Base-by-base conservation (phyloP, 164 flowering plant genomes). In the Vitis rotundifolia region DNA sequence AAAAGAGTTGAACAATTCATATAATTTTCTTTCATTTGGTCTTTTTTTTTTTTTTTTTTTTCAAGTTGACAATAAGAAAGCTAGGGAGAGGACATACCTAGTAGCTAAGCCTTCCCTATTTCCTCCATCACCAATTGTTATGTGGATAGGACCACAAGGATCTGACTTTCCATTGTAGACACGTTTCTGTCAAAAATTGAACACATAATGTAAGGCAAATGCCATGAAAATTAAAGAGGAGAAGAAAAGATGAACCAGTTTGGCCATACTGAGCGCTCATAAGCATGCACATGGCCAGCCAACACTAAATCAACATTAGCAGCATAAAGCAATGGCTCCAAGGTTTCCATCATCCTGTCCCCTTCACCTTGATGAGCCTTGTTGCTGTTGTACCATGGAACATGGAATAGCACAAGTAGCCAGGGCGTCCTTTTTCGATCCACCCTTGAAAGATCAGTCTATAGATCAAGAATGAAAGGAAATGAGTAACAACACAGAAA, bases 51-150 rank as follows among this genome's bases (percentile, higher is more conserved):
- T 31, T 31, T 1, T 31, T 31, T 31, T 37, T 37, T 37, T 37
- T 37, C 44, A 37, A 37, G 44, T 37, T 37, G 6, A 28, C 3
- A 59, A 59, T 3, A n/a, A 50, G 16, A 12, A 14, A 52, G 51
- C 28, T 44, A 1, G 19, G 18, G 62, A n/a, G n/a, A 71, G 66
- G 49, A 69, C 82, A 64, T 87, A 94, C 98, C 72, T 77, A 47
- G 73, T 88, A 66, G 99, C 99, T 82, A 95, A 82, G 52, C 99
- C 99, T 84, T 95, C 99, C 64, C 85, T 78, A 81, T 95, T 95
- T 66, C 99, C 99, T 72, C 99, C 99, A 81, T 95, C 99, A 8
- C 99, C 99, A 78, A 95, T 88, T 31, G 99, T 95, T 69, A 95
- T 85, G 78, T 93, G 98, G 28, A 89, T 87, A 66, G 95, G 76